phyloP scores from a whole-genome alignment of 2,329 filamentous ascomycete species.

The Colletotrichum trifolii region DNA sequence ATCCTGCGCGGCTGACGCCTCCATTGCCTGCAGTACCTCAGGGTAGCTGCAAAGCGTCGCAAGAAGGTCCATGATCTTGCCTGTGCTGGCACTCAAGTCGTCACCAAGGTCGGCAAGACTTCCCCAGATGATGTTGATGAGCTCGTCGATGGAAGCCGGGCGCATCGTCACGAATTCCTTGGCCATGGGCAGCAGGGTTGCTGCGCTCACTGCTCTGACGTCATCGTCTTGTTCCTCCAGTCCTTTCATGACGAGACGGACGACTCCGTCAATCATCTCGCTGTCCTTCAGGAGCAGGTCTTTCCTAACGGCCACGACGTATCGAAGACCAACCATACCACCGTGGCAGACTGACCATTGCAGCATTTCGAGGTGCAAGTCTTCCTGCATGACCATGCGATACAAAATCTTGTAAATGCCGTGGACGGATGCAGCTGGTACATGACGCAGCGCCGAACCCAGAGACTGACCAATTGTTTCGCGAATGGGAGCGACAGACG shows the following conservation, averaged over 20 bases:
- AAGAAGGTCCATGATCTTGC: conserved; percentile 97
- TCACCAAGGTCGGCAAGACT: conserved; percentile 97
- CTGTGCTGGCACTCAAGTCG: conserved; percentile 95
- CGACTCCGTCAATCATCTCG: conserved; percentile 90
- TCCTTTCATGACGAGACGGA: conserved; percentile 94
- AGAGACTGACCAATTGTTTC: conserved; percentile 96
- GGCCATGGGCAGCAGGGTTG: conserved; percentile 96
- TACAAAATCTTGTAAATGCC: conserved; percentile 87
- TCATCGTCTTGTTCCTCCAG: conserved; percentile 92
- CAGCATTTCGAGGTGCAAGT: conserved; percentile 77
- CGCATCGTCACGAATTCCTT: conserved; percentile 92
- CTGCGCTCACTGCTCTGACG: conserved; percentile 94
- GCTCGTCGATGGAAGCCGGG: conserved; percentile 77
- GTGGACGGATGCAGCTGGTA: conserved; percentile 82
- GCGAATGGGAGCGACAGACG: conserved; percentile 93
- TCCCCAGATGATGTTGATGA: conserved; percentile 97
- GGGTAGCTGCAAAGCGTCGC: conserved; percentile 96
- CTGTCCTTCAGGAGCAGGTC: conserved; percentile 87
- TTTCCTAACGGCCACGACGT: conserved; percentile 93
- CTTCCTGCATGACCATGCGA: conserved; percentile 90
- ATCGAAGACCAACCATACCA: conserved; percentile 96
- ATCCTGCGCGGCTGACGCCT: conserved; percentile 83
- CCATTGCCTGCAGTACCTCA: conserved; percentile 94
- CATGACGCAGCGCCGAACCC: conserved; percentile 86
- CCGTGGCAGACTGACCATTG: conserved; percentile 97